A percentile compares a stretch with the other conserved stretches of the same genome.
phyloP scores from a whole-genome alignment of 306 rosid species.

The Cyamopsis tetragonoloba region DNA sequence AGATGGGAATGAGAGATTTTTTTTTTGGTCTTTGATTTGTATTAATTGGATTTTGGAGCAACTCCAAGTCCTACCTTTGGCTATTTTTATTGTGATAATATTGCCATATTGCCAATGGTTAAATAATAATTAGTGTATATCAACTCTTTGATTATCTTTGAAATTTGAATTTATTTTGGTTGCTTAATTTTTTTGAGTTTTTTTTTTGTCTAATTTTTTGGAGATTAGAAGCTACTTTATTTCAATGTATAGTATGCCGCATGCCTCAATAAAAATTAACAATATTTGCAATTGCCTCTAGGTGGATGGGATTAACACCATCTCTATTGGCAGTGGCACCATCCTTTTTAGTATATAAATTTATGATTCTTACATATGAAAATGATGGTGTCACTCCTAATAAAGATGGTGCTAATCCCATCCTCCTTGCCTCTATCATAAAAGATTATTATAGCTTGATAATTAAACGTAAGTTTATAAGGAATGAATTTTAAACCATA shows the following conservation, averaged over 20 bases:
- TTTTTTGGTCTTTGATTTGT: not conserved
- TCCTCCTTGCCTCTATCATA: too few relatives aligned
- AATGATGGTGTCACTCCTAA: too few relatives aligned
- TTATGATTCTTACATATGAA: too few relatives aligned
- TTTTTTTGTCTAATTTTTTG: not conserved
- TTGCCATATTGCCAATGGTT: not conserved
- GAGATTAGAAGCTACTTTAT: not conserved
- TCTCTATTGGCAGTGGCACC: too few relatives aligned
- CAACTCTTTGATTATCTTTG: not conserved
- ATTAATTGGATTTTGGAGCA: conserved; percentile 15
- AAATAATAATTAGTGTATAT: not conserved
- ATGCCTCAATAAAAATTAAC: not conserved
- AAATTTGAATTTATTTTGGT: not conserved
- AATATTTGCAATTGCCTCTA: too few relatives aligned
- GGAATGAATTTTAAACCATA: too few relatives aligned
- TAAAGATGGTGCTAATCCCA: too few relatives aligned
- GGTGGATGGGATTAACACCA: too few relatives aligned
- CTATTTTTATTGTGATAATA: not conserved
- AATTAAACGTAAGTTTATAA: too few relatives aligned
- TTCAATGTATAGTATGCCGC: not conserved
- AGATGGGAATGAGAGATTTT: not conserved
- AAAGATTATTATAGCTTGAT: too few relatives aligned
- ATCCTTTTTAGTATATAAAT: too few relatives aligned
- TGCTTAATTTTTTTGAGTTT: too few relatives aligned
- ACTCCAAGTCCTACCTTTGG: not conserved